Base-by-base conservation (phyloP, 495 filamentous ascomycete species). In the Hypoxylon cercidicola region DNA sequence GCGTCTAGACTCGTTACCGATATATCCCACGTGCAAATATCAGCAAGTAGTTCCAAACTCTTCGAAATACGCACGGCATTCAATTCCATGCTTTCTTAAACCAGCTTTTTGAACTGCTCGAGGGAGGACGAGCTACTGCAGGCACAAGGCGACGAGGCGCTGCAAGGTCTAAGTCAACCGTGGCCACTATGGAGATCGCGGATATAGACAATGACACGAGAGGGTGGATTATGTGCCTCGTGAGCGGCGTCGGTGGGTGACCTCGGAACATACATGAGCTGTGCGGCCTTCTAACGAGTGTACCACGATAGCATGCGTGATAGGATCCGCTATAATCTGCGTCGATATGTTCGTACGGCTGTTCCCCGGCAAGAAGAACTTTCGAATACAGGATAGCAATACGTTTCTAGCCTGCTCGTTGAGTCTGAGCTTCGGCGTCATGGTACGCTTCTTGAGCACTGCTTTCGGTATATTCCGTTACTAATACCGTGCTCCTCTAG, bases 361-460 rank as follows among this genome's bases (percentile, higher is more conserved):
- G 18, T 76, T 97, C 56, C 90, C 91, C 4, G 83, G 86, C 48
- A 85, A 89, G 73, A 87, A 83, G 68, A 79, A 87, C 72, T 99
- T 97, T 70, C 86, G 87, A 68, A 97, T 99, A 68, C 88, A 93
- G 68, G 90, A 93, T 67, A 97, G 90, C 74, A 93, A 89, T 77
- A 81, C 81, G 18, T 99, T 99, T 75, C 82, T 97, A 13, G 92
- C 93, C 0, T 87, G 88, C 18, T 96, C 94, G 2, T 78, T 98
- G 60, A 96, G 93, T 77, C 77, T 99, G 48, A 97, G 93, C 74
- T 96, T 96, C 46, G 95, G 95, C 28, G 95, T 99, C n/a, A 96
- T 99, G 93, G 93, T 97, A 75, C 77, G 13, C 13, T 12, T 12
- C 18, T 45, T 37, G 39, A 19, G 9, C 19, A 44, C 7, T 15